Base-by-base conservation (phyloP, 805 yeast species). In the Millerago galiae region DNA sequence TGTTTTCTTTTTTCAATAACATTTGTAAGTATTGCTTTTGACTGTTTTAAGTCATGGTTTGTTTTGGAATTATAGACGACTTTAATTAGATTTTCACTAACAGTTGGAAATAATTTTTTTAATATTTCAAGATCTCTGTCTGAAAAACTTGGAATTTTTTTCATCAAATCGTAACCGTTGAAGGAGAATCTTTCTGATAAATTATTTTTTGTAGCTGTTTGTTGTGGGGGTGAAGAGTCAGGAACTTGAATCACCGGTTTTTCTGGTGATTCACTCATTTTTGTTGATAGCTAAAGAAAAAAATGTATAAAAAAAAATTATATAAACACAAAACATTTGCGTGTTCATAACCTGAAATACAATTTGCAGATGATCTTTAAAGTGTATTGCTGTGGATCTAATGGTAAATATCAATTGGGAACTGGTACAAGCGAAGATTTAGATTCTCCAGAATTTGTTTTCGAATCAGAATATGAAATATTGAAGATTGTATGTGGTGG, bases 401-500 rank as follows among this genome's bases (percentile, higher is more conserved):
- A 90, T 61, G 96, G 96, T 2, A 68, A 64, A 29, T 76, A 59
- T 44, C 98, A 90, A 57, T 70, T 90, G 37, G 95, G 96, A 32
- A 58, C 70, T 31, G 71, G 68, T 6, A 62, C 78, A 48, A 60
- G 63, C 29, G 72, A 71, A 2, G 97, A 83, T 58, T 43, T 63
- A 8, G 51, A 59, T 17, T 48, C 39, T 10, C 60, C 72, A 14
- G 41, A 42, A 15, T 18, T 26, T 2, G 55, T 52, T 18, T 44
- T 31, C 38, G 39, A 8, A 15, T 17, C 27, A 2, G 45, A 33
- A 35, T 44, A 13, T 8, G 44, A 40, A n/a, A 72, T 80, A 0
- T 41, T 55, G 38, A 66, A 68, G 49, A 66, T 89, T 11, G 72
- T 70, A 1, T 79, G 89, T 52, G 97, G 96, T 4, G 97, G 98